Evolutionary conservation across 768 basidiomycete species (phyloP), one percentile per base, ranked within the genome.

Genomic region (Hirschioporus abietinus): DNA sequence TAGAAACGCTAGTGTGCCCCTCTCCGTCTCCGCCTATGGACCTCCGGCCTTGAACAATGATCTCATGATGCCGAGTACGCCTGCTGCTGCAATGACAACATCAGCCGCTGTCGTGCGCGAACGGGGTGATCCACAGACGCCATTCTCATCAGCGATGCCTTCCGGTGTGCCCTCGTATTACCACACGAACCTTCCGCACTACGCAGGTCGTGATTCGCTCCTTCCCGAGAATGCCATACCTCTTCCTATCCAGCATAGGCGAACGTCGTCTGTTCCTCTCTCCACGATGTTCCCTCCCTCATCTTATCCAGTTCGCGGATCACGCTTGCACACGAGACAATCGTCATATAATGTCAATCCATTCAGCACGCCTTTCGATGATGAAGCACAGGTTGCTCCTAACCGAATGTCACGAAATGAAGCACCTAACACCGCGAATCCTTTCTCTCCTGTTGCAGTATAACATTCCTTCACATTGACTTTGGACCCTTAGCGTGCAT

Each of bases 351-450:
- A 79, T 64, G 69, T 73, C 66, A 74, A 85, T 72, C 91, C 91
- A 64, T 92, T 92, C 72, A 83, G 85, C 66, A 91, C 90, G 63
- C 91, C 91, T 8, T 92, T 92, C 75, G 91, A 92, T 74, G 90
- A 91, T 72, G 89, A 90, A 25, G 60, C 60, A 25, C 60, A 61
- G 60, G 25, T 34, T 61, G 60, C 60, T 25, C 60, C 60, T 15
- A 20, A 52, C 20, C 42, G 20, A 20, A 52, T 52, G 42, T 12
- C 42, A 52, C 42, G 12, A 52, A 15, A 52, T 20, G 42, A 52
- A 15, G 42, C 42, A 20, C 42, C 42, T 52, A 52, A 52, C 12
- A 15, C 42, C 42, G 42, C 42, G 12, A 52, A 52, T 52, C 42
- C 42, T 20, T 52, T 52, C 12, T 52, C 42, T 5, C 42, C 42